Conservation (phyloP, 2,329 filamentous ascomycete species). For the Eutypa lata region DNA sequence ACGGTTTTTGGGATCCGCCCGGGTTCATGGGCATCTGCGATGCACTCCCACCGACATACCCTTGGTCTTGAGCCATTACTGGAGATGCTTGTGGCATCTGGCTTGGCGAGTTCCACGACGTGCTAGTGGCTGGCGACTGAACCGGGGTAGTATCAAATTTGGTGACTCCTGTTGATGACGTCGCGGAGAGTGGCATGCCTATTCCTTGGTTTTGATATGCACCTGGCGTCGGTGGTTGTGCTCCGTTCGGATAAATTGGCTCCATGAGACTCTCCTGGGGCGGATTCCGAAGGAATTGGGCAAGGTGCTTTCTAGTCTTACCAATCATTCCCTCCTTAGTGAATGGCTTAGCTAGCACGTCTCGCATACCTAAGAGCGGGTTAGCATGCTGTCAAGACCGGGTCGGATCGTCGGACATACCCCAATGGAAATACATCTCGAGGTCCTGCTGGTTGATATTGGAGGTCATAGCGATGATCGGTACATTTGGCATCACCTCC, state of each 20-base stretch:
- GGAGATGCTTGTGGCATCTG: conserved; percentile 51
- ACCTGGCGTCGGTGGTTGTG: conserved; percentile 29
- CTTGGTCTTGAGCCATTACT: conserved; percentile 41
- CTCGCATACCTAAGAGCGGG: conserved; percentile 76
- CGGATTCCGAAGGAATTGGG: conserved; percentile 73
- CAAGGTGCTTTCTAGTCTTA: conserved; percentile 84
- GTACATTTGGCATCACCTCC: conserved; percentile 75
- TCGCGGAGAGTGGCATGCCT: conserved; percentile 29
- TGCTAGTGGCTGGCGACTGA: conserved; percentile 48
- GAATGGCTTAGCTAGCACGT: conserved; percentile 94
- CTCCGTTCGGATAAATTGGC: conserved; percentile 27
- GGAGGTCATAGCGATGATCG: conserved; percentile 97
- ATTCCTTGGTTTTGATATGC: conserved; percentile 30
- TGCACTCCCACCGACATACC: conserved; percentile 44
- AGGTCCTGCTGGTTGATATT: conserved; percentile 97
- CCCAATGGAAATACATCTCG: conserved; percentile 94
- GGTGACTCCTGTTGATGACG: conserved; percentile 30
- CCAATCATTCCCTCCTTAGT: conserved; percentile 82
- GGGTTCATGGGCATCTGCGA: conserved; percentile 37
- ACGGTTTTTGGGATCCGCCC: conserved; percentile 32
- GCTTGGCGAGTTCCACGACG: conserved; percentile 50
- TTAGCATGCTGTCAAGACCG: conserved; percentile 7
- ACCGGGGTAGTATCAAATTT: conserved; percentile 57
- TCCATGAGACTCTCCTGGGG: conserved; percentile 39
- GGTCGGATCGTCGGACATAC: conserved; percentile 49